These are phyloP conservation scores for Cryphonectria carpinicola DNA, from an alignment of 2,329 filamentous ascomycete species.

Conservation along the genomic window DNA sequence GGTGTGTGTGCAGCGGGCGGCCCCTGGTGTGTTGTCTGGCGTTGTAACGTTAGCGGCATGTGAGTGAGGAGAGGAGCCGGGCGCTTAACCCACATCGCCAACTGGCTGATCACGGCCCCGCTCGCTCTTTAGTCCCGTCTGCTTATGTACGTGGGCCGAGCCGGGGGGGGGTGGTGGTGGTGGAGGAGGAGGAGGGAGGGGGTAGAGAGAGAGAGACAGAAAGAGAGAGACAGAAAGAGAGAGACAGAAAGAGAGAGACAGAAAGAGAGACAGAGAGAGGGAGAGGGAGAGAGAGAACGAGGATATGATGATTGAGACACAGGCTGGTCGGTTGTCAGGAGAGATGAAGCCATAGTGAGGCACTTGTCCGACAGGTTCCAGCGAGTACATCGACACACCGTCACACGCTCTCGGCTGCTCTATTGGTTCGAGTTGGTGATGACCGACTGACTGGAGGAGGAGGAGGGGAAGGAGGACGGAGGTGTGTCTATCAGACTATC, in stretches of 20 bases:
- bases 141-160: conserved; percentile 10
- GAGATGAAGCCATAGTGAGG: neutral
- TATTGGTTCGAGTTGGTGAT: conserved; percentile 17
- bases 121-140: neutral
- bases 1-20: neutral
- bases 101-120: conserved; percentile 6
- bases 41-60: conserved; percentile 8
- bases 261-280: neutral
- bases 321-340: neutral
- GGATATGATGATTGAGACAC: neutral
- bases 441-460: neutral
- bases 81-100: conserved; percentile 26
- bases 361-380: neutral
- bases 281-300: neutral
- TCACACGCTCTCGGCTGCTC: conserved; percentile 10
- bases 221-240: too few relatives aligned
- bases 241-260: too few relatives aligned
- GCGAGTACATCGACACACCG: neutral
- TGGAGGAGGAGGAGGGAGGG: too few relatives aligned
- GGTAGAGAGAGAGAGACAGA: neutral
- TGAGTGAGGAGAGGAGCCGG: neutral
- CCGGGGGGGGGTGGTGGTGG: neutral
- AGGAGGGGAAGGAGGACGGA: too few relatives aligned
- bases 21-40: too few relatives aligned
- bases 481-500: neutral